Conservation (phyloP, 1,139 yeast genomes). For the Komagataea norvegica region DNA sequence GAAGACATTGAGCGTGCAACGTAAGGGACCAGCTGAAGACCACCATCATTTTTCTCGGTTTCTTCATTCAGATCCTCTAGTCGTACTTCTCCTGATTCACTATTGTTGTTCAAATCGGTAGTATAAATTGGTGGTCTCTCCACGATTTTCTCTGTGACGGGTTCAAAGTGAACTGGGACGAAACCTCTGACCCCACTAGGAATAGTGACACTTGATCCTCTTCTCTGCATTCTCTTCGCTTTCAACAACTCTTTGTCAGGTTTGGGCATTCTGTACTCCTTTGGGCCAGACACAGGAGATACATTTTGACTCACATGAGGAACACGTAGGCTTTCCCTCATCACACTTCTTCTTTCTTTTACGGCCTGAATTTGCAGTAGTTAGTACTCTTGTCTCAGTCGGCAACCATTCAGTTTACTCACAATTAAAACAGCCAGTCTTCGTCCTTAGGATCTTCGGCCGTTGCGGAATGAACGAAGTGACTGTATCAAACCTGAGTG, state of each 20-base stretch:
- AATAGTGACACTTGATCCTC: background rate
- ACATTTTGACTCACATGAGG: conserved; percentile 37
- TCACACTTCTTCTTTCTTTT: conserved; percentile 49
- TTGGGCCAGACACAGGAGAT: conserved; percentile 41
- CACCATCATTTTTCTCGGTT: too few relatives aligned
- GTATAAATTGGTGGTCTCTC: background rate
- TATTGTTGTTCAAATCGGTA: background rate
- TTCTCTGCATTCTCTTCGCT: conserved; percentile 4
- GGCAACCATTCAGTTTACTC: background rate
- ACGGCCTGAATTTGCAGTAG: conserved; percentile 24
- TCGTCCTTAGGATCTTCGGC: conserved; percentile 29
- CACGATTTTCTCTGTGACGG: background rate
- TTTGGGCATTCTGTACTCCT: conserved; percentile 21
- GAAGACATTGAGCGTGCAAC: too few relatives aligned
- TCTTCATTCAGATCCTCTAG: too few relatives aligned
- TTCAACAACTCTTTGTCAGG: conserved; percentile 16
- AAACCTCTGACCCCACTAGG: conserved; percentile 3
- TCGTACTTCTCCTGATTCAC: too few relatives aligned
- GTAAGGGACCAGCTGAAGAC: too few relatives aligned
- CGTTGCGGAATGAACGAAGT: conserved; percentile 1
- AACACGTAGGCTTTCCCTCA: conserved; percentile 37
- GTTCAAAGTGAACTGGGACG: conserved; percentile 2
- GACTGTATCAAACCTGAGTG: conserved; percentile 4
- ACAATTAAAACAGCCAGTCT: conserved; percentile 44
- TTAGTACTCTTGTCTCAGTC: background rate